Evolutionary conservation across 1,284 basidiomycete species (phyloP).

Genomic region (Amylostereum areolatum): DNA sequence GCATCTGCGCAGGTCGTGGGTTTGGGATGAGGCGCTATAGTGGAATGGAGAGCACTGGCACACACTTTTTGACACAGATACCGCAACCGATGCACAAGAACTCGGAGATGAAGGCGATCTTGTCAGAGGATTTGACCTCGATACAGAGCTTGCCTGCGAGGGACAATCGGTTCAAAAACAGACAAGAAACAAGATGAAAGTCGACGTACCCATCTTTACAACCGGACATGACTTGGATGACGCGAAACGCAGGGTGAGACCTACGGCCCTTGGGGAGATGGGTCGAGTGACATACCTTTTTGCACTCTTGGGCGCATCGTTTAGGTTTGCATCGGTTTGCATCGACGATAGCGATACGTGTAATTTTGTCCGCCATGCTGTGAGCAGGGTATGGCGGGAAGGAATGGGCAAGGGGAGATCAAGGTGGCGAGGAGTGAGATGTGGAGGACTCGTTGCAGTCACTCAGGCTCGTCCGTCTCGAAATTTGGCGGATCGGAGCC

Average conservation of each 20-base stretch:
- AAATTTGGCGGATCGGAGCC: no score
- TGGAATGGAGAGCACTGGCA: constrained; percentile 10
- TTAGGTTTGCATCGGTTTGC: constrained; percentile 93
- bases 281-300: constrained; percentile 59
- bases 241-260: not conserved
- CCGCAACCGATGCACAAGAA: constrained; percentile 96
- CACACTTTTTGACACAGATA: constrained; percentile 97
- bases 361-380: constrained; percentile 83
- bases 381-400: constrained; percentile 1
- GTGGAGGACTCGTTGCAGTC: no score
- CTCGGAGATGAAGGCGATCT: constrained; percentile 97
- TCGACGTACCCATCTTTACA: constrained; percentile 86
- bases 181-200: not conserved
- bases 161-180: not conserved
- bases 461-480: no score
- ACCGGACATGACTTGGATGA: constrained; percentile 82
- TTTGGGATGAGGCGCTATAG: constrained; percentile 5
- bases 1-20: constrained; percentile 50
- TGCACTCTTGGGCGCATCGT: constrained; percentile 87
- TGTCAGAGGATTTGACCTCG: constrained; percentile 89
- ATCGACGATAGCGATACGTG: constrained; percentile 93
- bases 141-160: constrained; percentile 88
- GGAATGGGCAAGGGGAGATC: not conserved
- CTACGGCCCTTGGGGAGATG: not conserved
- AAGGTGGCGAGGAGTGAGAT: not conserved